phyloP scores from a whole-genome alignment of 768 basidiomycete species.

The Tylopilus balloui region DNA sequence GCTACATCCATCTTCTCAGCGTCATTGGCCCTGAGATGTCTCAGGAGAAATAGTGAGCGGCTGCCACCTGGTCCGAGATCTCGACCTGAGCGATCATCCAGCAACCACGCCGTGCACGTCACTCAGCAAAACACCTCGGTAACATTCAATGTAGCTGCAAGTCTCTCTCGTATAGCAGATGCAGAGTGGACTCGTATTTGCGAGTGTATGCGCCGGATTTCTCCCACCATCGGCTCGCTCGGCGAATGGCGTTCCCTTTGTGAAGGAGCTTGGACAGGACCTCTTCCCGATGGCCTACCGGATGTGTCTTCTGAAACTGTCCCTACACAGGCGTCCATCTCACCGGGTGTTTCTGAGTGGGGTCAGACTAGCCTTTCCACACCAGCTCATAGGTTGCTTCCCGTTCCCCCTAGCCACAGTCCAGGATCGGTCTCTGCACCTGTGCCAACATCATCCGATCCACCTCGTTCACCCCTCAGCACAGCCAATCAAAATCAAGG shows the following conservation, averaged over 20 bases:
- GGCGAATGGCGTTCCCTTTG: conserved; percentile 71
- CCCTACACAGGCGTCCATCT: not conserved
- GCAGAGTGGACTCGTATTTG: conserved; percentile 72
- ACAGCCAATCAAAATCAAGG: conserved; percentile 22
- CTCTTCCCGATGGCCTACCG: conserved; percentile 30
- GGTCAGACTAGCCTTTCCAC: conserved; percentile 22
- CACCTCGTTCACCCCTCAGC: conserved; percentile 24
- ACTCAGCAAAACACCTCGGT: conserved; percentile 57
- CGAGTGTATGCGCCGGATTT: conserved; percentile 64
- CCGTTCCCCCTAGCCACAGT: conserved; percentile 17
- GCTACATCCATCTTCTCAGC: conserved; percentile 71
- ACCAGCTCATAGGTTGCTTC: conserved; percentile 19
- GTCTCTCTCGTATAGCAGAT: conserved; percentile 68
- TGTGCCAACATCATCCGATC: conserved; percentile 14
- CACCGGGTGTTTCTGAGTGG: conserved; percentile 27
- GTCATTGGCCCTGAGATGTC: conserved; percentile 73
- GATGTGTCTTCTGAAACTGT: conserved; percentile 11
- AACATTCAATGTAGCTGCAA: conserved; percentile 59
- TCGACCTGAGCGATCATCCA: conserved; percentile 23
- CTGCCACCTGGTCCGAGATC: not conserved
- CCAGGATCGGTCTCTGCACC: conserved; percentile 10
- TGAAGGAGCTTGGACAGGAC: conserved; percentile 68
- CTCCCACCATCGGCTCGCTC: conserved; percentile 63
- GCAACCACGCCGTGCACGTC: conserved; percentile 62
- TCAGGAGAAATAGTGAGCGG: conserved; percentile 70